Base-by-base conservation (phyloP, 2,329 filamentous ascomycete species). In the Claviceps cyperi region DNA sequence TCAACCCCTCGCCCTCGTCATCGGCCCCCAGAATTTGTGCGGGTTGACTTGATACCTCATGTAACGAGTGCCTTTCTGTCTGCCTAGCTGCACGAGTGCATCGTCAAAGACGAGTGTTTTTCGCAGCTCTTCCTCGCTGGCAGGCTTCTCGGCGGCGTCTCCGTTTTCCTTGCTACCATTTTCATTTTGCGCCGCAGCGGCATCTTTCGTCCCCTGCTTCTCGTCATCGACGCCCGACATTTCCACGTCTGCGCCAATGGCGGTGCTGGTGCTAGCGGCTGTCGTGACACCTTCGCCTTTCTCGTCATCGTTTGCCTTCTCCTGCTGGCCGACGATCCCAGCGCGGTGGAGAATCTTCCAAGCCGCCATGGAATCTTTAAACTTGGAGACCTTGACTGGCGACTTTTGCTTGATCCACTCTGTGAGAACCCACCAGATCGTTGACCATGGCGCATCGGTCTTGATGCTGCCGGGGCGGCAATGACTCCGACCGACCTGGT, bases 11-110 rank as follows among this genome's bases (percentile, higher is more conserved):
- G 77, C 77, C 55, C 71, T 70, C 48, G 69, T 72, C 79, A 94
- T 80, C 1, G 92, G 92, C 0, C 92, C 92, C 92, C 92, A 98
- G 64, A 97, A 92, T 60, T 88, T 83, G 52, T 84, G 74, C 44
- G 92, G 92, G 62, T 97, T 97, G 53, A 83, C 69, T 69, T 95
- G 92, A 66, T 96, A 98, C 54, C 91, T 75, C 49, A 94, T 81
- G 44, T 94, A 73, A 55, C 82, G 84, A 52, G 71, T 75, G 49
- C 78, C 76, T 54, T 72, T 76, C 52, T 87, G 82, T 57, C 74
- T 82, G 0, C 90, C 91, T 13, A 96, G 73, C 50, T 72, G 64
- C 64, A 88, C 89, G 13, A 96, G 73, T 37, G 72, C 64, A 64
- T 92, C 86, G 62, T 97, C 83, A 63, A 98, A 97, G 1, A 71